Evolutionary conservation across 2,329 filamentous ascomycete genomes (phyloP).

Genomic region (Sodiomyces alkalinus): DNA sequence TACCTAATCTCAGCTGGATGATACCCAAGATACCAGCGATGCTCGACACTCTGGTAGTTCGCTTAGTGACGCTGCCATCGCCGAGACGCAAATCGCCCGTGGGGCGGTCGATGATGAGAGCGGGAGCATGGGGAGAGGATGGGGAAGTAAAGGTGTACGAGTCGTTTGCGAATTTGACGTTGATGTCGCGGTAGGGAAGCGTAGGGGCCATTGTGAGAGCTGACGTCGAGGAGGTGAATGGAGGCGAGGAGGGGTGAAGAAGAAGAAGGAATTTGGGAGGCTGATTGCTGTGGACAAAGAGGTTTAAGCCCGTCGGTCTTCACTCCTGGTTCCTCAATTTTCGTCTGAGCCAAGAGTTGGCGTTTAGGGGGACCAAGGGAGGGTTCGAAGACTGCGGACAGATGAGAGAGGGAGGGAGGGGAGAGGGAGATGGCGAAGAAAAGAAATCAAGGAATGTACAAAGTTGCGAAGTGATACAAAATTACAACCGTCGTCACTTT

Average conservation of each 20-base stretch:
- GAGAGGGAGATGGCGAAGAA: too few species aligned
- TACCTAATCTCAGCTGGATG: conserved; percentile 85
- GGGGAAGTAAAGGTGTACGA: conserved; percentile 96
- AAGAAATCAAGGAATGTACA: too few species aligned
- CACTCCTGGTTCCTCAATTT: too few species aligned
- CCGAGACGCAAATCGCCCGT: conserved; percentile 79
- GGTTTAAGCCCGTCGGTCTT: too few species aligned
- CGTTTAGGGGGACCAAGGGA: too few species aligned
- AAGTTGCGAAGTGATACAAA: too few species aligned
- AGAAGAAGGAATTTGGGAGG: conserved; percentile 1
- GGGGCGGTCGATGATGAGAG: conserved; percentile 78
- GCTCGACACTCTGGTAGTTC: conserved; percentile 62
- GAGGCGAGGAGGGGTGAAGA: background rate
- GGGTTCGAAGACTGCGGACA: too few species aligned
- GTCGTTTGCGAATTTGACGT: conserved; percentile 80
- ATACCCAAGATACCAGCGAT: conserved; percentile 91
- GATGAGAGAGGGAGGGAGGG: too few species aligned
- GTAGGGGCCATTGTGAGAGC: conserved; percentile 20
- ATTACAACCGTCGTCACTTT: too few species aligned
- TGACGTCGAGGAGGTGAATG: conserved; percentile 1
- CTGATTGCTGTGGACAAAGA: too few species aligned
- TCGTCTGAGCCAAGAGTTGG: too few species aligned
- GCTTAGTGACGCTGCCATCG: conserved; percentile 65
- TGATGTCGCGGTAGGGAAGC: conserved; percentile 86
- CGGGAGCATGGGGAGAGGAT: conserved; percentile 77